phyloP scores from a whole-genome alignment of 805 yeast genomes.

The Kazachstania bromeliacearum region DNA sequence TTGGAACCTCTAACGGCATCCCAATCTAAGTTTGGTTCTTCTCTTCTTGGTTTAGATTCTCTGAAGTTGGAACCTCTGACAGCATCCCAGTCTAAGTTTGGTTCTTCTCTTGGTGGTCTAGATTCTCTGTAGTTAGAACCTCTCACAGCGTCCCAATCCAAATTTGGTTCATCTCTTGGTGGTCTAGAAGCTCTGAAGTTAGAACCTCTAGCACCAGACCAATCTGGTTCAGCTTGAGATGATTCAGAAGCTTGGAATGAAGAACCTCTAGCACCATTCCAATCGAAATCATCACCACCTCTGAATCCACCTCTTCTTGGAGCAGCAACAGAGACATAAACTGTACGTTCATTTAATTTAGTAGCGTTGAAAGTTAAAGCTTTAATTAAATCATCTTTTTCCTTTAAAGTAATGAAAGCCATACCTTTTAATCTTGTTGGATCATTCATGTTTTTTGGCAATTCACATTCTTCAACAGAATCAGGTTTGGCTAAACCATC shows the following conservation, averaged over 20 bases:
- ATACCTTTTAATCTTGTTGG: slow-evolving; percentile 72
- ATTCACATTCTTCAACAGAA: slow-evolving; percentile 52
- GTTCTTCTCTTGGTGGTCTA: slow-evolving; percentile 26
- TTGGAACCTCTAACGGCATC: slow-evolving; percentile 41
- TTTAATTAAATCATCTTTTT: slow-evolving; percentile 64
- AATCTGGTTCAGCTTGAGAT: slow-evolving; percentile 30
- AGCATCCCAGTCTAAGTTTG: slow-evolving; percentile 36
- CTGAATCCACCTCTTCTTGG: slow-evolving; percentile 37
- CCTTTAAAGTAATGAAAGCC: slow-evolving; percentile 77
- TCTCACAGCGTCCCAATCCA: slow-evolving; percentile 39
- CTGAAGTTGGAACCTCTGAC: slow-evolving; percentile 40
- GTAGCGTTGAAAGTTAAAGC: slow-evolving; percentile 66
- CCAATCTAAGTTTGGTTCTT: slow-evolving; percentile 35
- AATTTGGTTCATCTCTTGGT: slow-evolving; percentile 25
- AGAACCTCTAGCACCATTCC: slow-evolving; percentile 35
- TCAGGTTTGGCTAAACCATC: slow-evolving; percentile 42
- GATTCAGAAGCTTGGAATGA: slow-evolving; percentile 20
- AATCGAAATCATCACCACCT: slow-evolving; percentile 41
- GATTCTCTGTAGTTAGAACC: slow-evolving; percentile 24
- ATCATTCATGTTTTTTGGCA: slow-evolving; percentile 57
- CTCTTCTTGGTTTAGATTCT: slow-evolving; percentile 26
- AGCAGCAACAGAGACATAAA: slow-evolving; percentile 75
- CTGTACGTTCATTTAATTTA: slow-evolving; percentile 60
- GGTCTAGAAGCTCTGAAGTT: slow-evolving; percentile 19
- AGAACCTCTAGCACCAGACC: slow-evolving; percentile 35